Evolutionary conservation across 2,329 filamentous ascomycete species (phyloP).

Genomic region (Thielaviopsis punctulata): DNA sequence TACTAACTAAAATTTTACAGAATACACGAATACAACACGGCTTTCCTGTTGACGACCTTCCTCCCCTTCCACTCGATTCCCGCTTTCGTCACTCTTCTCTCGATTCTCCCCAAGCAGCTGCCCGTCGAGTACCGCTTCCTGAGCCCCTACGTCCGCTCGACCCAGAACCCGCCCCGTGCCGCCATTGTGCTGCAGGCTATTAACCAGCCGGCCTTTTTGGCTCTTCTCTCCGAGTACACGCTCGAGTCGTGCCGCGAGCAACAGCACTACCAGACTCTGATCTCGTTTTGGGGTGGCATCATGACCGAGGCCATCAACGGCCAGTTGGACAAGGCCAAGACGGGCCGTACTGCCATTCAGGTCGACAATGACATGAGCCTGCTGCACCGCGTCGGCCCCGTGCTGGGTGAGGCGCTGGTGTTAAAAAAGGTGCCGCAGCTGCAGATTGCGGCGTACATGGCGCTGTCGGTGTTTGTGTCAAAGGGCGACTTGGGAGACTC

Average conservation of each 20-base stretch:
- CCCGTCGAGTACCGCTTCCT: conserved; percentile 69
- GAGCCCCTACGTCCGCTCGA: conserved; percentile 64
- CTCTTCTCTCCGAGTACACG: conserved; percentile 61
- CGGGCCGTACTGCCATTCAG: conserved; percentile 60
- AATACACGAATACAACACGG: conserved; percentile 80
- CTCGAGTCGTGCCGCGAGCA: conserved; percentile 53
- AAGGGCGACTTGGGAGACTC: conserved; percentile 66
- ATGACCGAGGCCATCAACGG: conserved; percentile 71
- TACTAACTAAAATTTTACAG: conserved; percentile 19
- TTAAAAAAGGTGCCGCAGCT: conserved; percentile 62
- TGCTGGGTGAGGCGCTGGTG: conserved; percentile 61
- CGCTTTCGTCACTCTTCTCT: conserved; percentile 70
- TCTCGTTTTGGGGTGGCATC: conserved; percentile 84
- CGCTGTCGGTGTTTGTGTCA: conserved; percentile 67
- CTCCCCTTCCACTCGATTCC: conserved; percentile 81
- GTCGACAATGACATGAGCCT: conserved; percentile 68
- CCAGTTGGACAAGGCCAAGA: conserved; percentile 61
- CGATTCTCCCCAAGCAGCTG: conserved; percentile 64
- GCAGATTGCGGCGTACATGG: conserved; percentile 80
- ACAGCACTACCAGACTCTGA: conserved; percentile 57
- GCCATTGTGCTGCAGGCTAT: conserved; percentile 71
- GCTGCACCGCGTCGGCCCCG: conserved; percentile 44
- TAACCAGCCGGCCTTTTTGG: conserved; percentile 60
- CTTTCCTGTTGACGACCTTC: conserved; percentile 63
- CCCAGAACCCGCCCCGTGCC: conserved; percentile 60